Conservation (phyloP, 2,329 filamentous ascomycete genomes). For the Sporothrix phasma region DNA sequence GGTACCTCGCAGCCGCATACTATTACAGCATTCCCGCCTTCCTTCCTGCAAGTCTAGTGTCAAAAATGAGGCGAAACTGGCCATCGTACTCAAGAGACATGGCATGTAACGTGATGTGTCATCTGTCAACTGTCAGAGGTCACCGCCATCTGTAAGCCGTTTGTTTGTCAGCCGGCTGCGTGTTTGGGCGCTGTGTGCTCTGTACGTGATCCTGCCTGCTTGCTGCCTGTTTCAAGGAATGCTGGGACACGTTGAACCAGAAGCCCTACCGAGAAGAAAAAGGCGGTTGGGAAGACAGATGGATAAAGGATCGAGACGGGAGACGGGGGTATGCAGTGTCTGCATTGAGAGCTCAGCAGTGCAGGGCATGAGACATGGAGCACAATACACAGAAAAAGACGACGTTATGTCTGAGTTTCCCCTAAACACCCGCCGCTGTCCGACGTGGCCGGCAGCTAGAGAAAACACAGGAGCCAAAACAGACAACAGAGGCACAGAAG, state of each 20-base stretch:
- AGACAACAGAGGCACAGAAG: neutral
- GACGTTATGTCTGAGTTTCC: too few relatives aligned
- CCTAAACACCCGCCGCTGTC: neutral
- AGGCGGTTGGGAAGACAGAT: neutral
- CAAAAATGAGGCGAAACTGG: neutral
- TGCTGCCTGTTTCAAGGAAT: conserved; percentile 5
- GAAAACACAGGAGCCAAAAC: too few relatives aligned
- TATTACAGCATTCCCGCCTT: neutral
- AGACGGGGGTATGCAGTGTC: neutral
- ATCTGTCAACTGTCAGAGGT: conserved; percentile 11
- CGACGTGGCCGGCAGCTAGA: neutral
- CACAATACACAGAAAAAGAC: neutral
- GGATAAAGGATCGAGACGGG: neutral
- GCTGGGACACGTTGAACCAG: neutral
- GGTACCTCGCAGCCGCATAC: neutral
- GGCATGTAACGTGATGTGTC: neutral
- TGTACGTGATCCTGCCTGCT: neutral
- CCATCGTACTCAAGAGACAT: neutral
- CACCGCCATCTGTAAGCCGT: neutral
- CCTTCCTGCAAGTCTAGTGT: neutral
- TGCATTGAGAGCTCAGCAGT: too few relatives aligned
- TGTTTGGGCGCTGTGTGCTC: neutral
- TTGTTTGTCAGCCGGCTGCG: neutral
- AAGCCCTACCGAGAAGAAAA: conserved; percentile 6
- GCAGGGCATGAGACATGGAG: neutral